Conservation (phyloP, 352 stramenopile genomes). For the Phytophthora pistaciae region DNA sequence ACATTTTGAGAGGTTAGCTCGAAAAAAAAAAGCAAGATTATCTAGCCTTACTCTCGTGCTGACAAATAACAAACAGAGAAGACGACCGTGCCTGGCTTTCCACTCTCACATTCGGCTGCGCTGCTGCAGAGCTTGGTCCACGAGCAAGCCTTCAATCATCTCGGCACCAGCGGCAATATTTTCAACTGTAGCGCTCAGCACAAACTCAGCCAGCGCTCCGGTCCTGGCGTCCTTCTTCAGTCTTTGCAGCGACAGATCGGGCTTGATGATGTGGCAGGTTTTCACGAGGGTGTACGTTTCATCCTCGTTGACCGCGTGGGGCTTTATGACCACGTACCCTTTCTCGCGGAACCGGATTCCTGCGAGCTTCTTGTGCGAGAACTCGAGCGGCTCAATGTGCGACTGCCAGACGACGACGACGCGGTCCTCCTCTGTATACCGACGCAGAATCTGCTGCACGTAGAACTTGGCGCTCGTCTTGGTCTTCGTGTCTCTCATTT, state of each 20-base stretch:
- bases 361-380: slow-evolving; percentile 51
- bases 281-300: slow-evolving; percentile 50
- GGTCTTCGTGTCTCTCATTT: slow-evolving; percentile 60
- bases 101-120: slow-evolving; percentile 14
- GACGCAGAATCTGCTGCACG: slow-evolving; percentile 62
- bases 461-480: slow-evolving; percentile 54
- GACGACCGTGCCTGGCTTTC: too few species aligned
- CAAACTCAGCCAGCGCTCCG: slow-evolving; percentile 51
- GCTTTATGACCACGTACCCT: slow-evolving; percentile 69
- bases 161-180: slow-evolving; percentile 50
- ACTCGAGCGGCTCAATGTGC: slow-evolving; percentile 68
- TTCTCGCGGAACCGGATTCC: slow-evolving; percentile 54
- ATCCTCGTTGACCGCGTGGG: slow-evolving; percentile 29
- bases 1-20: slow-evolving; percentile 1
- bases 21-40: background rate
- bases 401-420: slow-evolving; percentile 69
- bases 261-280: slow-evolving; percentile 61
- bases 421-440: slow-evolving; percentile 59
- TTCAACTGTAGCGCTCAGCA: slow-evolving; percentile 41
- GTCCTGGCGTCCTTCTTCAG: slow-evolving; percentile 39
- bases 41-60: background rate
- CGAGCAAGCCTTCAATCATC: slow-evolving; percentile 60
- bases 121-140: slow-evolving; percentile 33
- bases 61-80: background rate
- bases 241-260: slow-evolving; percentile 47